A percentile compares a stretch with the other conserved stretches of the same genome.
phyloP scores from a whole-genome alignment of 1,284 basidiomycete genomes.

The Apiotrichum veenhuisii region DNA sequence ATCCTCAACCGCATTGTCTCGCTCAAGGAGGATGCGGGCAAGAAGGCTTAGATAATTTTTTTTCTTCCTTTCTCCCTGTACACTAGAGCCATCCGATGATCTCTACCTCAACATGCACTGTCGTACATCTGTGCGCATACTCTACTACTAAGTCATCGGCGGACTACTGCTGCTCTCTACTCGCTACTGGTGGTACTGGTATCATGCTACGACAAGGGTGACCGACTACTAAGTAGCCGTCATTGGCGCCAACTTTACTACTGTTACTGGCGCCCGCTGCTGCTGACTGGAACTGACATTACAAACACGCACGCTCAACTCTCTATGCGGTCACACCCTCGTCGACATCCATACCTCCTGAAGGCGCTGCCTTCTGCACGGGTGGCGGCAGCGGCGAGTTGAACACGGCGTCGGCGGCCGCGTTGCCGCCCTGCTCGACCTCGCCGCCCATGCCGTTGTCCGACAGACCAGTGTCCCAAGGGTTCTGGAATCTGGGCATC shows the following conservation, averaged over 20 bases:
- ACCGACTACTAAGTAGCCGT: not conserved
- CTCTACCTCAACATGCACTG: conserved; percentile 4
- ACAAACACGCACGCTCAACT: not conserved
- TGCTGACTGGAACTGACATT: conserved; percentile 4
- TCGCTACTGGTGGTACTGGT: not conserved
- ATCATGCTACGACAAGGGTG: not conserved
- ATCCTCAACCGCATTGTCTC: conserved; percentile 91
- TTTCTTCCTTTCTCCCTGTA: not conserved
- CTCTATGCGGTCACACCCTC: conserved; percentile 16
- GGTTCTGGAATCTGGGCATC: conserved; percentile 42
- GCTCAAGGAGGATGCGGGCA: conserved; percentile 93
- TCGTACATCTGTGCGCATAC: conserved; percentile 5
- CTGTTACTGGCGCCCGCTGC: conserved; percentile 1
- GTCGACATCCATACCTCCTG: conserved; percentile 38
- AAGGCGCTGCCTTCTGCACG: conserved; percentile 30
- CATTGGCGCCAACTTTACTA: too few relatives aligned
- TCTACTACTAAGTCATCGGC: not conserved
- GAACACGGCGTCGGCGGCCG: conserved; percentile 13
- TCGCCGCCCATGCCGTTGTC: conserved; percentile 8
- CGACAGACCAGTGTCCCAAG: conserved; percentile 33
- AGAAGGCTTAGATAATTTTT: conserved; percentile 49
- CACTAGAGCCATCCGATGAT: too few relatives aligned
- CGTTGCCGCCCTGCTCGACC: conserved; percentile 6
- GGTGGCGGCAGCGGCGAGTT: conserved; percentile 41
- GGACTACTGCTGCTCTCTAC: not conserved